These are phyloP conservation scores for Wickerhamiella sergipiensis DNA, from an alignment of 805 yeast species.

Conservation along the genomic window DNA sequence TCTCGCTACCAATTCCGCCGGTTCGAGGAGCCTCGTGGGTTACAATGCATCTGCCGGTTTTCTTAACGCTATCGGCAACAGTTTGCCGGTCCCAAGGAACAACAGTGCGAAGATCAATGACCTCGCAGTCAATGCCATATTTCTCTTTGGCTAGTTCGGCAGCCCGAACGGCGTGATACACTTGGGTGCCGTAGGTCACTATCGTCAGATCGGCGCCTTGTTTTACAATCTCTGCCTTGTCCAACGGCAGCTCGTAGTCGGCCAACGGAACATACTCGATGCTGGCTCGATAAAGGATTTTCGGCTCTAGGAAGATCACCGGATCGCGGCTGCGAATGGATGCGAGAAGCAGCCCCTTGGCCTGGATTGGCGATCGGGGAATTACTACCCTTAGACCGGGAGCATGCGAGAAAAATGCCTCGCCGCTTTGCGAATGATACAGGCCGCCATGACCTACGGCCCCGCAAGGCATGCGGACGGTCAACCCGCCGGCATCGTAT, in stretches of 20 bases:
- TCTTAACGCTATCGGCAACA: conserved; percentile 66
- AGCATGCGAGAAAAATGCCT: conserved; percentile 88
- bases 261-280: conserved; percentile 72
- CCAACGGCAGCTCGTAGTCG: conserved; percentile 75
- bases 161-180: conserved; percentile 63
- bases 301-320: conserved; percentile 86
- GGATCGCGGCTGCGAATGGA: conserved; percentile 91
- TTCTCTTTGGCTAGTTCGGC: conserved; percentile 67
- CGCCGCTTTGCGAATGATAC: conserved; percentile 87
- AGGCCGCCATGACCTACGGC: conserved; percentile 97
- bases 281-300: conserved; percentile 71
- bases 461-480: conserved; percentile 94
- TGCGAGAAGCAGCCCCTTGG: conserved; percentile 80
- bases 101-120: conserved; percentile 78
- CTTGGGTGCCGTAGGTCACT: conserved; percentile 75
- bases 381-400: conserved; percentile 88
- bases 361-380: conserved; percentile 83
- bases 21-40: conserved; percentile 89
- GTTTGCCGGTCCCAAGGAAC: conserved; percentile 83
- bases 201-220: conserved; percentile 74
- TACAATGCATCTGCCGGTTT: conserved; percentile 71
- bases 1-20: conserved; percentile 89
- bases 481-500: conserved; percentile 74
- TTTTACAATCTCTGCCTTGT: conserved; percentile 74
- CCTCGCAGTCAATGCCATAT: conserved; percentile 73